Evolutionary conservation across 2,329 filamentous ascomycete genomes (phyloP).

Genomic region (Cylindrodendrum hubeiense): DNA sequence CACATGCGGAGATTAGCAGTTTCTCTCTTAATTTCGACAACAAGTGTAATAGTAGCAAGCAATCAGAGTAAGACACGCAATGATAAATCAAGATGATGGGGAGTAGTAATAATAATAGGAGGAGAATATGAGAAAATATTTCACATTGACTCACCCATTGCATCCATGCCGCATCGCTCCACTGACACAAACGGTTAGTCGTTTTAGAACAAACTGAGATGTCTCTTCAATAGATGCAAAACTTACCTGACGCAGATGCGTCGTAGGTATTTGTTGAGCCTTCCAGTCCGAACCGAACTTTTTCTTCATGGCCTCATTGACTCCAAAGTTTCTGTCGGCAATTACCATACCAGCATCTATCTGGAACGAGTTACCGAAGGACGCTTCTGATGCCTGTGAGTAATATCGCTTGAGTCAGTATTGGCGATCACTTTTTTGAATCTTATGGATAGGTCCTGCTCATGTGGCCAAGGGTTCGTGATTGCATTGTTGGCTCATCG

Average conservation of each 20-base stretch:
- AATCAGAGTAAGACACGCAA: too few relatives aligned
- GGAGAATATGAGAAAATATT: not conserved
- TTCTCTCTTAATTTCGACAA: not conserved
- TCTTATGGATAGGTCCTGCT: not conserved
- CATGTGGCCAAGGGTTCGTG: too few relatives aligned
- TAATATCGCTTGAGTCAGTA: not conserved
- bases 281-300: too few relatives aligned
- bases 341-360: conserved; percentile 14
- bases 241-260: conserved; percentile 12
- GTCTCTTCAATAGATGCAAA: not conserved
- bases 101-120: not conserved
- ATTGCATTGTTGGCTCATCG: too few relatives aligned
- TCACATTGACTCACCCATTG: conserved; percentile 15
- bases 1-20: not conserved
- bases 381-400: not conserved
- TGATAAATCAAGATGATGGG: not conserved
- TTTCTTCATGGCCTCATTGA: not conserved
- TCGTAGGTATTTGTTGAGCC: not conserved
- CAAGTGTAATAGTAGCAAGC: too few relatives aligned
- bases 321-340: conserved; percentile 8
- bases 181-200: conserved; percentile 14
- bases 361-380: conserved; percentile 4
- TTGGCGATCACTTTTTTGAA: not conserved
- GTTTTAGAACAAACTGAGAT: not conserved
- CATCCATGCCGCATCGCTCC: conserved; percentile 19